Conservation (phyloP, 2,329 filamentous ascomycete species). For the Ophiostoma populinum region DNA sequence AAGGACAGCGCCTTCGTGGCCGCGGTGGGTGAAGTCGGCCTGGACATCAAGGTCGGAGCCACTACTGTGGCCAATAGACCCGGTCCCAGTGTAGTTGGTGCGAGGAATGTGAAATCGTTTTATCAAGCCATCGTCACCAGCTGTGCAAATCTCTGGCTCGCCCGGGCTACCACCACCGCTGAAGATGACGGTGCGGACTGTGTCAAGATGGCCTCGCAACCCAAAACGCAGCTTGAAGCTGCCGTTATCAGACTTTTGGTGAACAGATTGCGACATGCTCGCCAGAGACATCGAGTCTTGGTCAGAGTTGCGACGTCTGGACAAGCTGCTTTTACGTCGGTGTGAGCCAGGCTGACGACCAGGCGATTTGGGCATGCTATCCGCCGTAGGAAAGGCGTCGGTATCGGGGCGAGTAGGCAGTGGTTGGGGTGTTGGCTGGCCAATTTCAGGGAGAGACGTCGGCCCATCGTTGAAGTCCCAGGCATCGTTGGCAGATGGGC, state of each 20-base stretch:
- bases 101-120: constrained; percentile 94
- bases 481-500: constrained; percentile 42
- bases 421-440: constrained; percentile 14
- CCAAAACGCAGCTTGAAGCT: constrained; percentile 90
- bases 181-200: constrained; percentile 88
- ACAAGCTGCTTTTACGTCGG: constrained; percentile 65
- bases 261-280: too few relatives aligned
- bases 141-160: constrained; percentile 93
- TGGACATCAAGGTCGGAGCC: constrained; percentile 75
- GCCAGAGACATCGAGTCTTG: constrained; percentile 32
- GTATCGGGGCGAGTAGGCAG: constrained; percentile 58
- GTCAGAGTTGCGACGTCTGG: constrained; percentile 53
- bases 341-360: constrained; percentile 51
- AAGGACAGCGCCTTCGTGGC: constrained; percentile 80
- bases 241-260: constrained; percentile 40
- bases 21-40: constrained; percentile 88
- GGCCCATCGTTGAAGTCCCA: constrained; percentile 82
- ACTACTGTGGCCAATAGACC: constrained; percentile 6
- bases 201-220: constrained; percentile 79
- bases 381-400: constrained; percentile 71
- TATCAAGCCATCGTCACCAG: constrained; percentile 85
- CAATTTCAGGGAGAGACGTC: constrained; percentile 41
- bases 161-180: constrained; percentile 89
- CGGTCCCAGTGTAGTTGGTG: constrained; percentile 31
- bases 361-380: constrained; percentile 66